Evolutionary conservation across 352 stramenopile species (phyloP).

Genomic region (Phytophthora kernoviae): DNA sequence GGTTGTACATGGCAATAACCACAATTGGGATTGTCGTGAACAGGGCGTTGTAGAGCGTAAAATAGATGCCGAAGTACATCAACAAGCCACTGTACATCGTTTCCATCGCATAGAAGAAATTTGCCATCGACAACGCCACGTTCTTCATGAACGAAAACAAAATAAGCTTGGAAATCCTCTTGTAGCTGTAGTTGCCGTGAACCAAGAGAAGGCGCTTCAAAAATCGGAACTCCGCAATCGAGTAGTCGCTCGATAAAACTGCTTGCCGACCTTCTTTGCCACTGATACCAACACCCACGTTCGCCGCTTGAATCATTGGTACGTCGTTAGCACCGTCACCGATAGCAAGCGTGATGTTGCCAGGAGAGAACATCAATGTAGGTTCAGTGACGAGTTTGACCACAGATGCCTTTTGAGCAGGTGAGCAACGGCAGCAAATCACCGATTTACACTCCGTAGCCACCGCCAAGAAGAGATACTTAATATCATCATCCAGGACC

Average conservation of each 20-base stretch:
- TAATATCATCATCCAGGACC: constrained; percentile 88
- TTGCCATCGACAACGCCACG: constrained; percentile 82
- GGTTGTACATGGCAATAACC: constrained; percentile 91
- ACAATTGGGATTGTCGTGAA: constrained; percentile 92
- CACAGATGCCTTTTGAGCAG: constrained; percentile 84
- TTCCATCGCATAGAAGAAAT: constrained; percentile 85
- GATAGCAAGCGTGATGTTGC: constrained; percentile 88
- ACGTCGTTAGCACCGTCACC: constrained; percentile 88
- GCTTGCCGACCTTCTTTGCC: constrained; percentile 87
- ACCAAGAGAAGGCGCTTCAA: constrained; percentile 83
- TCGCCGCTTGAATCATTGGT: constrained; percentile 89
- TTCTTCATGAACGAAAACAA: constrained; percentile 92
- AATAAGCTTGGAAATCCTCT: constrained; percentile 89
- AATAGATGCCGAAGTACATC: constrained; percentile 91
- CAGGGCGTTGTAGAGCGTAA: constrained; percentile 90
- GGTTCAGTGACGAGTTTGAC: constrained; percentile 89
- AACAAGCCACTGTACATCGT: constrained; percentile 89
- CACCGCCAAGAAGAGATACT: constrained; percentile 89
- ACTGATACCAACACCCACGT: constrained; percentile 86
- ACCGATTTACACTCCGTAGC: constrained; percentile 90
- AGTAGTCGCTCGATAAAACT: constrained; percentile 86
- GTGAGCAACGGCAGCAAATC: constrained; percentile 88
- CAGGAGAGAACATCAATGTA: constrained; percentile 87
- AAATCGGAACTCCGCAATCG: constrained; percentile 84
- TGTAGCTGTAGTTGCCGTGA: constrained; percentile 92